Conservation (phyloP, 1,284 basidiomycete genomes). For the Pseudozyma sp. region DNA sequence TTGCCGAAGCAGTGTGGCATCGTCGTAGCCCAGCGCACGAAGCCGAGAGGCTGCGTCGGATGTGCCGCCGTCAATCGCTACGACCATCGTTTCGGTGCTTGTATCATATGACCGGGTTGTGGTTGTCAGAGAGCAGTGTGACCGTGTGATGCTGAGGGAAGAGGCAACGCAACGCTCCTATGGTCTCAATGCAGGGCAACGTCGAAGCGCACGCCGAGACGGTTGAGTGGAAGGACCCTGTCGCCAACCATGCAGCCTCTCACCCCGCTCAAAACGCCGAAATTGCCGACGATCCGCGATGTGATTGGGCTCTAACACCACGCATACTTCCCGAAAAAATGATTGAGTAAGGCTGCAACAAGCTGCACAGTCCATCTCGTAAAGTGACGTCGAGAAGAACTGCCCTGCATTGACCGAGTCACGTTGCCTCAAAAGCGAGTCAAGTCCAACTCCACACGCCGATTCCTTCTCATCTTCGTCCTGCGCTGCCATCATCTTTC, state of each 20-base stretch:
- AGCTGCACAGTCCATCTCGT: conserved; percentile 5
- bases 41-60: conserved; percentile 23
- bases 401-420: background rate
- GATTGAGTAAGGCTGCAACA: conserved; percentile 12
- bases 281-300: conserved; percentile 9
- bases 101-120: background rate
- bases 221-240: background rate
- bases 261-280: conserved; percentile 19
- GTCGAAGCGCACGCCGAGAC: too few species aligned
- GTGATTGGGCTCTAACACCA: background rate
- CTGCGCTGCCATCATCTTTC: background rate
- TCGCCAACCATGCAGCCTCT: background rate
- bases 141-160: background rate
- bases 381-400: background rate
- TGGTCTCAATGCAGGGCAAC: too few species aligned
- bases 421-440: background rate
- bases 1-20: conserved; percentile 34
- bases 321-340: background rate
- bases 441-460: background rate
- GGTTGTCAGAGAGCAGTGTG: background rate
- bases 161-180: too few species aligned
- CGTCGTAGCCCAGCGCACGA: conserved; percentile 27
- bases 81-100: background rate
- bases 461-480: background rate
- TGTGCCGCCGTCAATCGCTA: background rate